phyloP scores from a whole-genome alignment of 345 rosid genomes.

The Angophora floribunda region DNA sequence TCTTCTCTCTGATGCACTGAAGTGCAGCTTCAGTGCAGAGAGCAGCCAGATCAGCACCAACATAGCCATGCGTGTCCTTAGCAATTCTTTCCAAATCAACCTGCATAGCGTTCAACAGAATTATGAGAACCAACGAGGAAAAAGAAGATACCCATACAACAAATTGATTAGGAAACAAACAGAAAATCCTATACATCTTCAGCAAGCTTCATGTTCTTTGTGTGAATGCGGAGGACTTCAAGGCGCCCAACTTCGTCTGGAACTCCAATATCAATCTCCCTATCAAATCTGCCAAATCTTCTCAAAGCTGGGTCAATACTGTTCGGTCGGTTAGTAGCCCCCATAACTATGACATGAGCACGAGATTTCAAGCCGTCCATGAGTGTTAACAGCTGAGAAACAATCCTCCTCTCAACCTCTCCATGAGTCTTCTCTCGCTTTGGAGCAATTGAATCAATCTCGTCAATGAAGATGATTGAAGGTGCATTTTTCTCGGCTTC shows the following conservation, averaged over 20 bases:
- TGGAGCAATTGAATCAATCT: conserved; percentile 94
- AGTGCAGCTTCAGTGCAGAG: conserved; percentile 96
- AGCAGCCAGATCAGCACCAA: conserved; percentile 98
- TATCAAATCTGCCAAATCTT: conserved; percentile 90
- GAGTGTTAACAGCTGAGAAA: conserved; percentile 86
- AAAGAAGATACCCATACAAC: neutral
- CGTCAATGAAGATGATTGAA: conserved; percentile 88
- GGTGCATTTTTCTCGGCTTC: conserved; percentile 99
- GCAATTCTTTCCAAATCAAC: conserved; percentile 89
- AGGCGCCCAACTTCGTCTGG: conserved; percentile 99
- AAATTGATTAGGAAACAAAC: neutral
- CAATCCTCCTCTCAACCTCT: conserved; percentile 96
- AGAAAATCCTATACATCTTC: conserved; percentile 48
- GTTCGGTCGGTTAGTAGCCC: conserved; percentile 98
- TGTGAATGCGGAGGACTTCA: conserved; percentile 95
- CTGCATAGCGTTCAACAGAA: conserved; percentile 16
- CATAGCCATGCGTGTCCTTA: conserved; percentile 93
- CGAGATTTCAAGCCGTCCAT: conserved; percentile 95
- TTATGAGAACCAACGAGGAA: neutral
- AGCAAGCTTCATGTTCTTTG: conserved; percentile 95
- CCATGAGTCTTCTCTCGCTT: conserved; percentile 95
- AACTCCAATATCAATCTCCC: conserved; percentile 94
- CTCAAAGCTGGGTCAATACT: conserved; percentile 93
- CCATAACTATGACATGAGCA: conserved; percentile 90
- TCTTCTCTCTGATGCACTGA: conserved; percentile 96